These are phyloP conservation scores for Chrysanthemum lavandulifolium DNA, from an alignment of 129 eudicot species.

Conservation along the genomic window DNA sequence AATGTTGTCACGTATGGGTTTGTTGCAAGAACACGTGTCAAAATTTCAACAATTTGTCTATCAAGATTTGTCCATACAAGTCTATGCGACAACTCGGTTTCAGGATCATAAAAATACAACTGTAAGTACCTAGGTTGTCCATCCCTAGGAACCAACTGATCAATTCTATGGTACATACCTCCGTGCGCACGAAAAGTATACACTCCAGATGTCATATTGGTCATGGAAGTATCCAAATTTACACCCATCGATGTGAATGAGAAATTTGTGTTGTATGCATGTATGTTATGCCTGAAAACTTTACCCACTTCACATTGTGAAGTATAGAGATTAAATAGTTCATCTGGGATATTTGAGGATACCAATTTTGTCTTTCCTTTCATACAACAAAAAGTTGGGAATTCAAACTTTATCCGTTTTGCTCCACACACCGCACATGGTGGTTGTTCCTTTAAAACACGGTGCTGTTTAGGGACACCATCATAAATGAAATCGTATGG, in stretches of 20 bases:
- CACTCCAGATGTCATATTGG: conserved; percentile 9
- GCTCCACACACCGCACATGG: background rate
- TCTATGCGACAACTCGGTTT: background rate
- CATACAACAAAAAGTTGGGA: conserved; percentile 6
- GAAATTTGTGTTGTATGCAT: background rate
- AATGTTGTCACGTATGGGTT: too few relatives aligned
- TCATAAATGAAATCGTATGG: background rate
- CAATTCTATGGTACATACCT: background rate
- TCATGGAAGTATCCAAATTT: background rate
- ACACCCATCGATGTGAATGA: background rate
- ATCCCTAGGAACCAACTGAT: background rate
- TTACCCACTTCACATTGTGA: background rate
- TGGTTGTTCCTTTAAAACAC: background rate
- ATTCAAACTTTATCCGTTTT: background rate
- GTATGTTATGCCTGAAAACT: background rate
- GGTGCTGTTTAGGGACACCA: background rate
- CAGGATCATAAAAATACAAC: conserved; percentile 1
- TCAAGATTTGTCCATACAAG: too few relatives aligned
- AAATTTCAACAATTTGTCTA: too few relatives aligned
- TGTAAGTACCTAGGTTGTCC: background rate
- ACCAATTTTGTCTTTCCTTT: conserved; percentile 7
- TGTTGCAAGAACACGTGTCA: too few relatives aligned
- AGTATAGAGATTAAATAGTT: background rate
- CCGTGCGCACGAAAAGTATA: background rate
- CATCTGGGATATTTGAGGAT: background rate